Percentiles rank a stretch among this genome's conserved stretches.
phyloP scores from a whole-genome alignment of 106 monocot genomes.

The Cymbidium sinense region DNA sequence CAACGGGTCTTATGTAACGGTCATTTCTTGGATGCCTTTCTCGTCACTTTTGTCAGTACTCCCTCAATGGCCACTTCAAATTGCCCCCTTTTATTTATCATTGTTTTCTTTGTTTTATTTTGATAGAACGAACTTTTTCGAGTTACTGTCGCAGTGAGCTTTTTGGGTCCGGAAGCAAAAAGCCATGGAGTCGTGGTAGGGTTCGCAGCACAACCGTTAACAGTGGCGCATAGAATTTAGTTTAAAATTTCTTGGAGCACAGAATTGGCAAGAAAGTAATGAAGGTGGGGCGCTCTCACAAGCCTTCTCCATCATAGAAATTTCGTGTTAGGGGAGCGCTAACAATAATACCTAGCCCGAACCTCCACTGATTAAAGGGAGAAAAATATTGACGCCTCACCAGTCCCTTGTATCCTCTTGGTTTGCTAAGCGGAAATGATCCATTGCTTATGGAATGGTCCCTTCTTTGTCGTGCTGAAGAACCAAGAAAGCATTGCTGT shows the following conservation, averaged over 20 bases:
- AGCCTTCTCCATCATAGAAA: not conserved
- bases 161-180: not conserved
- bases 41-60: not conserved
- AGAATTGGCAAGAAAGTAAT: not conserved
- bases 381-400: not conserved
- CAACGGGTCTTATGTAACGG: not conserved
- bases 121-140: not conserved
- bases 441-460: constrained; percentile 22
- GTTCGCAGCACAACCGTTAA: not conserved
- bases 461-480: constrained; percentile 1
- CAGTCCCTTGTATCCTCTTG: not conserved
- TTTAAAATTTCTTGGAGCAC: not conserved
- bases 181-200: not conserved
- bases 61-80: not conserved
- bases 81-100: not conserved
- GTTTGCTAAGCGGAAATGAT: constrained; percentile 17
- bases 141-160: not conserved
- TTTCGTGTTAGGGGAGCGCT: not conserved
- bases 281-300: not conserved
- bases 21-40: not conserved
- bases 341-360: not conserved
- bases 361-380: not conserved
- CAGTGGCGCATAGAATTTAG: not conserved
- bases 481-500: constrained; percentile 4
- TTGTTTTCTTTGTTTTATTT: not conserved